These are phyloP conservation scores for Crithidia bombi DNA, from an alignment of 208 protist genomes.

Conservation along the genomic window DNA sequence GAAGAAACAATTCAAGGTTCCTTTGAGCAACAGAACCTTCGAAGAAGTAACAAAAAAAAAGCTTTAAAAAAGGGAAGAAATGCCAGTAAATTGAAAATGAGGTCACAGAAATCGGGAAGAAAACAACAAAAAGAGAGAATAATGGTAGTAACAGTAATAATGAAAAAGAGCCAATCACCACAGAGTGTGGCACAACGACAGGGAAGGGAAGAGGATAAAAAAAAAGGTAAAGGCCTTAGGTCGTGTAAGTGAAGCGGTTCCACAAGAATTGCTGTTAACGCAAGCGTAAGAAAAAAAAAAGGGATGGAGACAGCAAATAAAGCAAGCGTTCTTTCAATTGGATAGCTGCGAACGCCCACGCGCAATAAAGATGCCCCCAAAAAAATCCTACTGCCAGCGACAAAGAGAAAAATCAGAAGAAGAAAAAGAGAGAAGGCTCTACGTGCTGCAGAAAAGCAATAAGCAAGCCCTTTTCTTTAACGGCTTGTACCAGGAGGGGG, in stretches of 20 bases:
- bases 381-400: background rate
- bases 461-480: background rate
- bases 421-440: background rate
- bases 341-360: background rate
- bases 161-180: background rate
- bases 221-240: background rate
- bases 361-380: background rate
- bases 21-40: background rate
- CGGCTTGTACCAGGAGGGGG: too few relatives aligned
- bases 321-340: background rate
- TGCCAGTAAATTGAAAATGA: background rate
- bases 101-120: slow-evolving; percentile 4
- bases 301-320: too few relatives aligned
- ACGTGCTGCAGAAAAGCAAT: background rate
- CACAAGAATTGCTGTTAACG: background rate
- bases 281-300: background rate
- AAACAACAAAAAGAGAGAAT: background rate
- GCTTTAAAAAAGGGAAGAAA: slow-evolving; percentile 5
- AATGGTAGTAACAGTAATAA: background rate
- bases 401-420: background rate
- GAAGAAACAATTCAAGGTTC: background rate
- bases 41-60: slow-evolving; percentile 8
- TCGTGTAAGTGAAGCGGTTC: background rate
- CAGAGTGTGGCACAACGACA: background rate
- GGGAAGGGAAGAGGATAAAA: background rate